A percentile compares a stretch with the other conserved stretches of the same genome.
Conservation (phyloP, 1,284 basidiomycete species). For the Vanrija pseudolonga region DNA sequence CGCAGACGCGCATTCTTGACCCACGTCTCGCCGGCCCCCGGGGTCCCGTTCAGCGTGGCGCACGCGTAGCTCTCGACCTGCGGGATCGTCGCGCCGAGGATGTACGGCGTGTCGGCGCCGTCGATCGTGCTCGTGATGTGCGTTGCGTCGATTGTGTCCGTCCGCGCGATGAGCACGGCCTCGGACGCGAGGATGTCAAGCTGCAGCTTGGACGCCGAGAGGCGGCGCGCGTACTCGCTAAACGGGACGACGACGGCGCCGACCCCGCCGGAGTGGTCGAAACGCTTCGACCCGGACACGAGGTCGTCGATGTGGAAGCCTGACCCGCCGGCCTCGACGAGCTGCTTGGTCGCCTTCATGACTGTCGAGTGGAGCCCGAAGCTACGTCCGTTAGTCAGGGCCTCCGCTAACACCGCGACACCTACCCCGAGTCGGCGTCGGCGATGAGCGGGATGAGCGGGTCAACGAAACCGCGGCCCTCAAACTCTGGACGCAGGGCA, state of each 20-base stretch:
- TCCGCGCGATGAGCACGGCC: constrained; percentile 84
- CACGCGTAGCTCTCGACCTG: too few relatives aligned
- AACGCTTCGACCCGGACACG: constrained; percentile 8
- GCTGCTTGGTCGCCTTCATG: constrained; percentile 50
- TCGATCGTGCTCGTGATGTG: constrained; percentile 82
- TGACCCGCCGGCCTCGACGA: constrained; percentile 18
- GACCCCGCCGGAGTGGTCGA: constrained; percentile 5
- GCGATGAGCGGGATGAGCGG: constrained; percentile 19
- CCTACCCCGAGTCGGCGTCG: constrained; percentile 36
- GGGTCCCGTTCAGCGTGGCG: not conserved
- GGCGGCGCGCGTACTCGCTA: constrained; percentile 13
- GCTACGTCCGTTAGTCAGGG: too few relatives aligned
- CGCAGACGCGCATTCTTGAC: constrained; percentile 12
- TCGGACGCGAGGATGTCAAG: constrained; percentile 52
- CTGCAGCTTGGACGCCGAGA: constrained; percentile 16
- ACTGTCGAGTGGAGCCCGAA: constrained; percentile 22
- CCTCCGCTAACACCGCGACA: not conserved
- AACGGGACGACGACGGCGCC: constrained; percentile 17
- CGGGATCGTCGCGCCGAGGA: constrained; percentile 58
- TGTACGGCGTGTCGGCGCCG: constrained; percentile 64
- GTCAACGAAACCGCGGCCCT: not conserved
- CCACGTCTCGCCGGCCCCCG: not conserved
- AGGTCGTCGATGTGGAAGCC: constrained; percentile 21
- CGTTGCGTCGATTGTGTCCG: constrained; percentile 83
- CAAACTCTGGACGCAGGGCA: too few relatives aligned